Percentiles rank a stretch among this genome's conserved stretches.
phyloP scores from a whole-genome alignment of 225 moss, liverwort and hornwort species.

The Sphagnum contortum region DNA sequence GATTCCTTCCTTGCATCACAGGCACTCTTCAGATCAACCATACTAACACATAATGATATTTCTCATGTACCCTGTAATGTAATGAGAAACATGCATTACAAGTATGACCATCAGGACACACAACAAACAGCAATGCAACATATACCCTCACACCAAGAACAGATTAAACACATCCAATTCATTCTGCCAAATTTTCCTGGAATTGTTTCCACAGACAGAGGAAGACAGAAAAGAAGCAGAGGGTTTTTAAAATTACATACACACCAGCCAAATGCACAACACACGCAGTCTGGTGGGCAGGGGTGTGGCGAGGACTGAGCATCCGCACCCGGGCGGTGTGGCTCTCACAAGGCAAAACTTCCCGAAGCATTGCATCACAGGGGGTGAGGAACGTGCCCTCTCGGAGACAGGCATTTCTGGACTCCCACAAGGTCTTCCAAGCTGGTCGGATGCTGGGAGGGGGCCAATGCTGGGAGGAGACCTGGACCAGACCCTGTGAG shows the following conservation, averaged over 20 bases:
- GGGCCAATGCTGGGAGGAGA: slow-evolving; percentile 75
- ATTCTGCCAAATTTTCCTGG: too few species aligned
- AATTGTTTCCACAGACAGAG: too few species aligned
- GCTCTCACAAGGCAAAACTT: slow-evolving; percentile 81
- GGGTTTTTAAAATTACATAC: background rate
- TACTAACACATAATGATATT: too few species aligned
- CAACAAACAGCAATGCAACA: too few species aligned
- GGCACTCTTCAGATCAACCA: too few species aligned
- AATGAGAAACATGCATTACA: too few species aligned
- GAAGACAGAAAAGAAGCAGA: too few species aligned
- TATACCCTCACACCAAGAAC: too few species aligned
- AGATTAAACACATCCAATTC: too few species aligned
- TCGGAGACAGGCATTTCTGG: slow-evolving; percentile 57
- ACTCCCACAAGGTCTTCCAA: slow-evolving; percentile 81
- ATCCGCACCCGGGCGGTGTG: slow-evolving; percentile 77
- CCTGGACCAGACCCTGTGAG: slow-evolving; percentile 78
- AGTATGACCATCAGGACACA: too few species aligned
- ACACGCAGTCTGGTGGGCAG: slow-evolving; percentile 52
- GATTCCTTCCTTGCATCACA: too few species aligned
- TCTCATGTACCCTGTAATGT: too few species aligned
- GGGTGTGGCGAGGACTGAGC: slow-evolving; percentile 71
- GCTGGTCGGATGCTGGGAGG: slow-evolving; percentile 60
- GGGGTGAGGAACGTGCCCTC: slow-evolving; percentile 79
- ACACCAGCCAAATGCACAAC: slow-evolving; percentile 93
- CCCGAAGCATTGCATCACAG: slow-evolving; percentile 70